Base-by-base conservation (phyloP, 192 early-diverging fungal genomes). In the Umbelopsis sp. region DNA sequence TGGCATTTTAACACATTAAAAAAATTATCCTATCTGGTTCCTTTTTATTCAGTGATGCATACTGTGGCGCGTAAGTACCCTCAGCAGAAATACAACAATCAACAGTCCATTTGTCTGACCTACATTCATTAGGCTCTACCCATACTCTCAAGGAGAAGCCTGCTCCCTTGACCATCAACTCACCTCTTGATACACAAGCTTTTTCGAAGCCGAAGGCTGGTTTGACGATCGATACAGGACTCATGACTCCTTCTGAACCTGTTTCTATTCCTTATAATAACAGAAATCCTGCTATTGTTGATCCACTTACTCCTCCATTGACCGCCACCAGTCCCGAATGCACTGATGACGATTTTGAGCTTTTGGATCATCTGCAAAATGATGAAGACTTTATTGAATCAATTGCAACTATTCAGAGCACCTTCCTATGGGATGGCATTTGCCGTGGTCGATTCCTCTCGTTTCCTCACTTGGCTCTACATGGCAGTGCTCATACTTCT, bases 401-500 rank as follows among this genome's bases (percentile, higher is more conserved):
- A 8, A 61, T 61, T 35, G 55, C 55, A 4, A 61, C 55, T 2
- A 61, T 61, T 35, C 55, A 61, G 30, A 61, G 55, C 25, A 61
- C 55, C 11, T 61, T 61, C 4, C 18, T 61, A 16, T 61, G 55
- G 55, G 55, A 61, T 35, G 55, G 55, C 10, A 61, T 61, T 18
- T 61, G 30, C 18, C 55, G 55, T 61, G 55, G 55, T 16, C 30
- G 55, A 4, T 61, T 61, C 55, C 27, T 61, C 13, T 61, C 55
- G 27, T 61, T 79, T 41, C 78, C 78, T 22, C 74, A 80, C 45
- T 44, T 80, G 16, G 78, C 78, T 16, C 75, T 74, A 9, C 78
- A 80, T 71, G 78, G 78, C n/a, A 75, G 73, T 51, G 74, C 78
- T 23, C 72, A 80, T 65, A 80, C 78, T 6, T 73, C 75, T 22